Evolutionary conservation across 805 yeast genomes (phyloP).

Genomic region (Kodamaea fukazawae): DNA sequence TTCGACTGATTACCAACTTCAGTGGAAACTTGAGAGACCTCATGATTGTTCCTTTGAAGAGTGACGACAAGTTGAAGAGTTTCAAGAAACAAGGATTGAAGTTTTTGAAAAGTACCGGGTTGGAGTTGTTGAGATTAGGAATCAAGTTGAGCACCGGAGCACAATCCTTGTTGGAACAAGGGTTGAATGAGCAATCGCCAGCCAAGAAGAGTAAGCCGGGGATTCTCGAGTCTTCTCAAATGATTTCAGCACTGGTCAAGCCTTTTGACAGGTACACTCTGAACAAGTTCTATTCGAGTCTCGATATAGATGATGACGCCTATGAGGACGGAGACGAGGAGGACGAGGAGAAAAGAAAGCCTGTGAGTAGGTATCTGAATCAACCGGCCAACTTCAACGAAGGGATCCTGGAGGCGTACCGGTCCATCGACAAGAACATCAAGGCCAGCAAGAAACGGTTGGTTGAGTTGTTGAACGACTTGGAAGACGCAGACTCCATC

Average conservation of each 20-base stretch:
- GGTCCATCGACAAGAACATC: conserved; percentile 66
- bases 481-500: conserved; percentile 62
- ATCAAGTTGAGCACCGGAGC: conserved; percentile 87
- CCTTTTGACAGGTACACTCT: conserved; percentile 19
- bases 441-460: conserved; percentile 64
- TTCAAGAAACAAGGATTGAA: conserved; percentile 70
- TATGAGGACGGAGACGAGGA: conserved; percentile 25
- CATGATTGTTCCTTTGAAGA: conserved; percentile 69
- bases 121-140: conserved; percentile 77
- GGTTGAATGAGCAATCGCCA: conserved; percentile 54
- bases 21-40: conserved; percentile 77
- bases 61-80: conserved; percentile 65
- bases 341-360: conserved; percentile 28
- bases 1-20: conserved; percentile 70
- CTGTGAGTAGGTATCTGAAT: conserved; percentile 73
- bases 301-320: conserved; percentile 18
- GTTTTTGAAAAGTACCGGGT: conserved; percentile 75
- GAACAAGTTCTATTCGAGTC: conserved; percentile 27
- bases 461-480: conserved; percentile 54
- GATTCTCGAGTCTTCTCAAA: conserved; percentile 8
- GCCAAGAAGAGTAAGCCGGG: conserved; percentile 1
- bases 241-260: conserved; percentile 8
- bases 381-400: conserved; percentile 72
- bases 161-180: conserved; percentile 71
- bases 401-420: conserved; percentile 75